A percentile compares a stretch with the other conserved stretches of the same genome.
These are phyloP conservation scores for Fomitopsis pinicola DNA, from an alignment of 1,284 basidiomycete species.

Conservation along the genomic window DNA sequence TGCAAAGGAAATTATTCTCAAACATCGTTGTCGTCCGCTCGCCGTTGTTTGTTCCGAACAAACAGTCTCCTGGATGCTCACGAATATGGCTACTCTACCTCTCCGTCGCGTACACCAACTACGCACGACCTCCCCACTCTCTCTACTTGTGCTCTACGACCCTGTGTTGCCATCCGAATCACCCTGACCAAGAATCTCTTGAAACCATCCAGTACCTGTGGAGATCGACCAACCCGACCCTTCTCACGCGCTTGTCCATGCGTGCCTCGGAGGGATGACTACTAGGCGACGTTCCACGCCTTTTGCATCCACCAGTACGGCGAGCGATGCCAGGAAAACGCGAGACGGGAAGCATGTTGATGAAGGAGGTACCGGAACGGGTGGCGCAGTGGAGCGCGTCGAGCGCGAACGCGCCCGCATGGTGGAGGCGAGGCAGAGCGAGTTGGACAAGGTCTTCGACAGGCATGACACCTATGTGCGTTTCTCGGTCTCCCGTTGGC, in stretches of 20 bases:
- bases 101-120: constrained; percentile 20
- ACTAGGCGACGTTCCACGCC: constrained; percentile 12
- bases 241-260: constrained; percentile 17
- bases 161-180: not conserved
- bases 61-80: constrained; percentile 25
- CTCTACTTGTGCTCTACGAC: not conserved
- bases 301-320: not conserved
- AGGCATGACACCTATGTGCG: constrained; percentile 73
- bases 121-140: constrained; percentile 7
- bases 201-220: constrained; percentile 53
- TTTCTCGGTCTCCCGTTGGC: constrained; percentile 13
- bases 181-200: constrained; percentile 43
- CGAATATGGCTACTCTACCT: constrained; percentile 22
- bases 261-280: constrained; percentile 14
- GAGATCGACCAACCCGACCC: constrained; percentile 41
- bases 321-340: not conserved
- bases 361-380: not conserved
- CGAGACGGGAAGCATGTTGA: not conserved
- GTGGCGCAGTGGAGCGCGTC: constrained; percentile 13
- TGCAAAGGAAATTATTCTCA: not conserved
- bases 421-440: constrained; percentile 52
- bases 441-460: constrained; percentile 58
- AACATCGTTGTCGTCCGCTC: not conserved
- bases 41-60: constrained; percentile 26
- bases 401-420: constrained; percentile 36